Percentiles rank a stretch among this genome's conserved stretches.
Conservation (phyloP, 305 asterid genomes). For the Lippia alba region DNA sequence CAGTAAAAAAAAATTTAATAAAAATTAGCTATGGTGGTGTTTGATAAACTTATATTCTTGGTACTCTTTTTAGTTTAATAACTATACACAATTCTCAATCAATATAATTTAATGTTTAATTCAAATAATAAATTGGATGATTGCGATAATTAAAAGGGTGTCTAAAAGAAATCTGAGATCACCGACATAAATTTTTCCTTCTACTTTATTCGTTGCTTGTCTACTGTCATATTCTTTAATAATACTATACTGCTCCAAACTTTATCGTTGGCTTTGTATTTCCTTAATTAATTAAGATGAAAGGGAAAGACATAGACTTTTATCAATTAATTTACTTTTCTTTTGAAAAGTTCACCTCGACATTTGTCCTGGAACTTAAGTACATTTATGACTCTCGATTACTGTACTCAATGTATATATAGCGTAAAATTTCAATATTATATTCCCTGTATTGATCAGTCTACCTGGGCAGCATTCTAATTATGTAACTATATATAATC, state of each 20-base stretch:
- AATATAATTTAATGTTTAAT: not conserved
- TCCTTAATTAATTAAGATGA: constrained; percentile 1
- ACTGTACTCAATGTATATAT: not conserved
- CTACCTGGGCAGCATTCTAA: no score
- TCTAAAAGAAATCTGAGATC: constrained; percentile 30
- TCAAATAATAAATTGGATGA: not conserved
- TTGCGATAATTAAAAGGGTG: constrained; percentile 8
- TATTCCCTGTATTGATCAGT: no score
- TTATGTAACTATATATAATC: no score
- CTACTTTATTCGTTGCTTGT: constrained; percentile 45
- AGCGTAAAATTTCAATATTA: not conserved
- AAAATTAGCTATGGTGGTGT: no score
- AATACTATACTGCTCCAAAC: constrained; percentile 30
- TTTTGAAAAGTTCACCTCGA: not conserved
- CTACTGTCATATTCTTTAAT: constrained; percentile 34
- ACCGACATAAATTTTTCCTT: constrained; percentile 40
- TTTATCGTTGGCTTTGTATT: not conserved
- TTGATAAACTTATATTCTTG: no score
- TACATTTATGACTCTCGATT: no score
- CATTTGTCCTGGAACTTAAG: not conserved
- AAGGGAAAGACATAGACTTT: not conserved
- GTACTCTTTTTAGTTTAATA: no score
- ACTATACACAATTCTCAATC: no score
- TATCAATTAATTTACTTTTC: not conserved
- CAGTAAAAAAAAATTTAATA: no score